Evolutionary conservation across 2,329 filamentous ascomycete species (phyloP).

Genomic region (Trichoderma polysporum): DNA sequence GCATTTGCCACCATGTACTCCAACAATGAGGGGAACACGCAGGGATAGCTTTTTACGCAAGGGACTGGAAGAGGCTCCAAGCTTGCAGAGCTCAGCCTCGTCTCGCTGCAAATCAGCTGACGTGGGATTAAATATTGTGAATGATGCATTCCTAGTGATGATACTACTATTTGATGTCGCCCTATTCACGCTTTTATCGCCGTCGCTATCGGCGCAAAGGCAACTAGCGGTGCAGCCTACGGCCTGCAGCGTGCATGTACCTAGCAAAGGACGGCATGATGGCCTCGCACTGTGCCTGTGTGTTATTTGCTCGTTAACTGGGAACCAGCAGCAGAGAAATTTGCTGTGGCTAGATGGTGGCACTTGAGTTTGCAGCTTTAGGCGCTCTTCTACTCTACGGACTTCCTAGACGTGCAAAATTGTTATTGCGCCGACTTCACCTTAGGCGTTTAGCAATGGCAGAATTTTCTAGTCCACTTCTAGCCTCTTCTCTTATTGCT

Average conservation of each 20-base stretch:
- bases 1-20: slow-evolving; percentile 12
- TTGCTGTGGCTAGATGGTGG: slow-evolving; percentile 4
- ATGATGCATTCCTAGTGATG: not conserved
- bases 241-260: not conserved
- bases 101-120: slow-evolving; percentile 19
- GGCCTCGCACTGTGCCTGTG: slow-evolving; percentile 9
- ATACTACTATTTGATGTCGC: not conserved
- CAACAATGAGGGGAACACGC: not conserved
- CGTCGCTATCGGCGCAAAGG: not conserved
- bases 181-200: not conserved
- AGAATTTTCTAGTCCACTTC: slow-evolving; percentile 17
- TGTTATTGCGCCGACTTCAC: not conserved
- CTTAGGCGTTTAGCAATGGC: not conserved
- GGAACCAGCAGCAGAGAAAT: not conserved
- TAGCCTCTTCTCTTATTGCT: not conserved
- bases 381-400: not conserved
- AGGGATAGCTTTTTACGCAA: not conserved
- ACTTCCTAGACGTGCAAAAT: not conserved
- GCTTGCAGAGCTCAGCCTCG: slow-evolving; percentile 11
- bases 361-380: not conserved
- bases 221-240: not conserved
- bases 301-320: not conserved
- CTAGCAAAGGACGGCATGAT: not conserved
- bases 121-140: slow-evolving; percentile 1
- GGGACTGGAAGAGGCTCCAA: slow-evolving; percentile 10